Conservation (phyloP, 106 monocot species). For the Acanthochlamys bracteata region DNA sequence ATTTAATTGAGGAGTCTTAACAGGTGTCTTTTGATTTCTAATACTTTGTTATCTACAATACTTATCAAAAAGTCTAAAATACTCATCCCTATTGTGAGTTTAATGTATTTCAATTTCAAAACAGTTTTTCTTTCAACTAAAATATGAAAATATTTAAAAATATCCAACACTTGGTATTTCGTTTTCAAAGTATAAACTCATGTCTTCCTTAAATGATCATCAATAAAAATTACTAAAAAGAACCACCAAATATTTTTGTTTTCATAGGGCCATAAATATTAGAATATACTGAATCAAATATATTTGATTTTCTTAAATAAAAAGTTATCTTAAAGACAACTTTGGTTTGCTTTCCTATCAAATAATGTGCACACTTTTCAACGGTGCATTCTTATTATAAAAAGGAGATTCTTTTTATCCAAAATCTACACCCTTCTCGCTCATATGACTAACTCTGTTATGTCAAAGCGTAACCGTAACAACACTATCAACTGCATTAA, state of each 20-base stretch:
- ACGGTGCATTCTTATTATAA: neutral
- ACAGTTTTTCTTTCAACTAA: neutral
- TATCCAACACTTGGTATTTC: neutral
- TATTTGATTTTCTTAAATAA: neutral
- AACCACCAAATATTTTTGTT: neutral
- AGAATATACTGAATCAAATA: neutral
- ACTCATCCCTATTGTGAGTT: slow-evolving; percentile 1
- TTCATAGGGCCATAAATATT: neutral
- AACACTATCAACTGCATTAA: neutral
- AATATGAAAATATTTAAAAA: neutral
- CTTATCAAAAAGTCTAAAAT: neutral
- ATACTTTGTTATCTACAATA: neutral
- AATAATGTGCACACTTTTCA: neutral
- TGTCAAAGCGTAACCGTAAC: neutral
- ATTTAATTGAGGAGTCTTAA: neutral
- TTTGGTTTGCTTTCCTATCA: neutral
- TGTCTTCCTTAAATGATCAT: neutral
- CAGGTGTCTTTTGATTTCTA: neutral
- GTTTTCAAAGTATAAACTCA: neutral
- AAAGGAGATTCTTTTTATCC: neutral
- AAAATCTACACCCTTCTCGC: neutral
- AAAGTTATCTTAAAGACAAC: neutral
- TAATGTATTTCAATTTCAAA: neutral
- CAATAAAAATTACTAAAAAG: neutral
- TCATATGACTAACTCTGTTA: neutral